Base-by-base conservation (phyloP, 805 yeast species). In the Soucietia sequanensis region DNA sequence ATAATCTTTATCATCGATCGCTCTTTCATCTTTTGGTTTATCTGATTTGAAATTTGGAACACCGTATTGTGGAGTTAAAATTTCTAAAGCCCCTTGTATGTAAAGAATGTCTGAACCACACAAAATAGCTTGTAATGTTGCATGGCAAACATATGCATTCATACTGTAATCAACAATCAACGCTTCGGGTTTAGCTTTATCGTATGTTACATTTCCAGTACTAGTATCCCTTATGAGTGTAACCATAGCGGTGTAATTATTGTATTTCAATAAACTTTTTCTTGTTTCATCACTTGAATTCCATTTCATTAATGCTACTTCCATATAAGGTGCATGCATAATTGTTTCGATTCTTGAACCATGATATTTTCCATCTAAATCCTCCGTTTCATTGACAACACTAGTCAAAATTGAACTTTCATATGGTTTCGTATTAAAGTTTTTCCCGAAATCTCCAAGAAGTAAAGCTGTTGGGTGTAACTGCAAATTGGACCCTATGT, bases 341-440 rank as follows among this genome's bases (percentile, higher is more conserved):
- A 70, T 37, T 2, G 78, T 60, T 51, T 76, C 81, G 35, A 76
- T 62, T 50, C 65, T 70, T 7, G 76, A 69, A 2, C 81, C 81
- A 46, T 75, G 78, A 4, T 61, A 71, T 33, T 64, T 53, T 2
- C 80, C 80, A 44, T 76, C 81, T 22, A 73, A 39, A 41, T 76
- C 75, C 33, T 67, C 78, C 10, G 50, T 63, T 43, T 72, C 67
- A 10, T 64, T 58, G 44, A 70, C 58, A 3, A 74, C 75, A 2
- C 74, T 45, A 0, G 80, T 75, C 72, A 76, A 60, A 34, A 76
- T 73, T 1, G 79, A 56, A 32, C 67, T 52, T n/a, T 63, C 44
- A 39, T 51, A 57, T 3, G 74, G 65, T 30, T 68, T 59, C 1
- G 65, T 50, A 16, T 48, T 43, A 9, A 38, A 37, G 1, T 60